Percentiles rank a stretch among this genome's conserved stretches.
Evolutionary conservation across 75 land plant species (phyloP).

Genomic region (Picea sitchensis): DNA sequence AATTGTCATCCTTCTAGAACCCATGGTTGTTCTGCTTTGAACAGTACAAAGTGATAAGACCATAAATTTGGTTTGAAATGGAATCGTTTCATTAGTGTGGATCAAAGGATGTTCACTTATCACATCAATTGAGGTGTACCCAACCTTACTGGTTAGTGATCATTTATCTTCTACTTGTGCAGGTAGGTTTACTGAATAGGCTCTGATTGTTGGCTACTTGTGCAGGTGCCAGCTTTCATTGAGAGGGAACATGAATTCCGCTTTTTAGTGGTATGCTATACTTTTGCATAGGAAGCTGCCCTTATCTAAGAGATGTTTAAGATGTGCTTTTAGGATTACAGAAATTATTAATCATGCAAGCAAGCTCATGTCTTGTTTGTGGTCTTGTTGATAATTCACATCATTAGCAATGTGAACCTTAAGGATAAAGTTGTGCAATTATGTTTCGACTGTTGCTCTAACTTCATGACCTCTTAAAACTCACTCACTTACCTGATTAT

Average conservation of each 20-base stretch:
- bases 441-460: neutral
- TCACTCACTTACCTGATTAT: neutral
- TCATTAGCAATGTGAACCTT: neutral
- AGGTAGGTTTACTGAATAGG: conserved; percentile 1
- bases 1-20: neutral
- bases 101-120: conserved; percentile 1
- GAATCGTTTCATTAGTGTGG: neutral
- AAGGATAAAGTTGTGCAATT: neutral
- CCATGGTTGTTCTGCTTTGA: neutral
- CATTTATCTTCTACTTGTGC: conserved; percentile 1
- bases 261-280: conserved; percentile 66
- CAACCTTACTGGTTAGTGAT: neutral
- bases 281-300: neutral
- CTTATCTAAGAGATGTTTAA: neutral
- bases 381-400: neutral
- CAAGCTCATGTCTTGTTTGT: neutral
- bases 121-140: neutral
- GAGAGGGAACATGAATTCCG: conserved; percentile 91
- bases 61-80: neutral
- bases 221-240: conserved; percentile 85
- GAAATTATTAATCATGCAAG: neutral
- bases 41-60: neutral
- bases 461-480: neutral
- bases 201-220: neutral
- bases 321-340: neutral